phyloP scores from a whole-genome alignment of 139 green algal genomes.

The Picochlorum sp. region DNA sequence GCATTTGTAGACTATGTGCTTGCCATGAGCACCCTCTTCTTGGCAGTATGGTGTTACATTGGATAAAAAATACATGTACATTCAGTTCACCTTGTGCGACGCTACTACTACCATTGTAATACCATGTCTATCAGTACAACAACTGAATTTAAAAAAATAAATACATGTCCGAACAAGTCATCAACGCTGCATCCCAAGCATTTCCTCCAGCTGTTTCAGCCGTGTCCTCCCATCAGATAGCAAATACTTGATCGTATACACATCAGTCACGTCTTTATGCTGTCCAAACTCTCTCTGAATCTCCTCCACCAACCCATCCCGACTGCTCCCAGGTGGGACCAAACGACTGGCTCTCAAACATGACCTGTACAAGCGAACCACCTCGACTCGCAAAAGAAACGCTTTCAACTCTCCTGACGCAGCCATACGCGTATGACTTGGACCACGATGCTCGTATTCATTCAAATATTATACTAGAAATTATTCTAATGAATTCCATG shows the following conservation, averaged over 20 bases:
- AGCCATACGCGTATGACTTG: not conserved
- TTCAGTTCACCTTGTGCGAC: not conserved
- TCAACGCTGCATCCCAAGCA: conserved; percentile 18
- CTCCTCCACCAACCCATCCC: not conserved
- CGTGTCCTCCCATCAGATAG: conserved; percentile 9
- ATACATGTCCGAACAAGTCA: not conserved
- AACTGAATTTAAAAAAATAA: not conserved
- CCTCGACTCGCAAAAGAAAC: conserved; percentile 23
- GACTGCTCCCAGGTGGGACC: not conserved
- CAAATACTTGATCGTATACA: conserved; percentile 10
- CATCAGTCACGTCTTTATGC: conserved; percentile 1
- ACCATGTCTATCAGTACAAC: not conserved
- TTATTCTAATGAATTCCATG: too few species aligned
- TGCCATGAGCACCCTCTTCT: conserved; percentile 53
- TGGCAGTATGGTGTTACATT: conserved; percentile 69
- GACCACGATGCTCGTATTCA: not conserved
- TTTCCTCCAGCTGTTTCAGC: conserved; percentile 11
- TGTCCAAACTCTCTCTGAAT: conserved; percentile 8
- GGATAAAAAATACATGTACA: conserved; percentile 33
- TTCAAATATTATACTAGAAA: not conserved
- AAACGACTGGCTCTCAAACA: conserved; percentile 2
- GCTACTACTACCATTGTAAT: not conserved
- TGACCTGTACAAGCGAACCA: conserved; percentile 24
- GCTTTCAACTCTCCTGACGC: not conserved
- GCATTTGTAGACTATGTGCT: conserved; percentile 78